These are phyloP conservation scores for Backusella parvicylindrica DNA, from an alignment of 192 early-diverging fungal genomes.

Conservation along the genomic window DNA sequence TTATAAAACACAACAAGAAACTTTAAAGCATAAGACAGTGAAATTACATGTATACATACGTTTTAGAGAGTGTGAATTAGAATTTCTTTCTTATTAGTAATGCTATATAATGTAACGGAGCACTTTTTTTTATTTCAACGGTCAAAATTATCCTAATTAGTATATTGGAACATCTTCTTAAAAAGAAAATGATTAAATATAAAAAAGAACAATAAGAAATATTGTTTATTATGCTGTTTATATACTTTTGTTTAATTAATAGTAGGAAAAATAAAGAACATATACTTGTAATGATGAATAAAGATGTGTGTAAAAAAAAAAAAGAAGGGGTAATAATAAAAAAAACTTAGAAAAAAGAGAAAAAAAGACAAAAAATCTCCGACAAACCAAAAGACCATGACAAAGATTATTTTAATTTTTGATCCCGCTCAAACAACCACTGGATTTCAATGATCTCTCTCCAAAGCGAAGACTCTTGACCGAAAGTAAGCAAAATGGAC, in stretches of 20 bases:
- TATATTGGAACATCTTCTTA: too few relatives aligned
- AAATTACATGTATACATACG: neutral
- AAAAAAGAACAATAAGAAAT: neutral
- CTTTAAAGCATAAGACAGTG: neutral
- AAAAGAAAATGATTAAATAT: neutral
- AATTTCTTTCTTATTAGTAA: neutral
- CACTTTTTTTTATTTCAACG: neutral
- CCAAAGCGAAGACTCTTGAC: constrained; percentile 18
- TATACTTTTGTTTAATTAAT: neutral
- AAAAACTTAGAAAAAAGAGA: neutral
- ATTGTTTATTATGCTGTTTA: neutral
- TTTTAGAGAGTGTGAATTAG: neutral
- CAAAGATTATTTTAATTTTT: constrained; percentile 16
- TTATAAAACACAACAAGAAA: neutral
- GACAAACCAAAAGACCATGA: neutral
- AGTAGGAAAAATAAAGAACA: neutral
- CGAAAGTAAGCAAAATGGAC: constrained; percentile 11
- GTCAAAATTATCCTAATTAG: neutral
- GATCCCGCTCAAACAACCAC: constrained; percentile 34
- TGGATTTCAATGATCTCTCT: constrained; percentile 29
- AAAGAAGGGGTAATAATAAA: neutral
- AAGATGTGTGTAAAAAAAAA: too few relatives aligned
- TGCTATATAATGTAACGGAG: neutral
- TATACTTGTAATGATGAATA: neutral
- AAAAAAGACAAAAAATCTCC: neutral